A percentile compares a stretch with the other conserved stretches of the same genome.
phyloP scores from a whole-genome alignment of 2,329 filamentous ascomycete species.

The Botryotinia convoluta region DNA sequence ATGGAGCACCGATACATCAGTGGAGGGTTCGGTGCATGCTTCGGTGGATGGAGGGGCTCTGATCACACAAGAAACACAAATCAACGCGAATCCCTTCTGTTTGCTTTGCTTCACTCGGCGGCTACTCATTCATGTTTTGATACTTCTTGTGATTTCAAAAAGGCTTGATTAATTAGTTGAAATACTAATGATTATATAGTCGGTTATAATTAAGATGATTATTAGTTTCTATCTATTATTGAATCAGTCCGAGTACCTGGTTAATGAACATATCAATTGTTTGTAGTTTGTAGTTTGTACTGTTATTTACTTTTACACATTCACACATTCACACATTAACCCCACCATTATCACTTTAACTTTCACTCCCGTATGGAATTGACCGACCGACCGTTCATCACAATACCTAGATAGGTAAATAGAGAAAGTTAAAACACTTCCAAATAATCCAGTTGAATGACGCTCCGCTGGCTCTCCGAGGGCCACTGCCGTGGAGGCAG shows the following conservation, averaged over 20 bases:
- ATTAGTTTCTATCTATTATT: not conserved
- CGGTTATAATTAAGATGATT: no score
- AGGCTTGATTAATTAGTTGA: not conserved
- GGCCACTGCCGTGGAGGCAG: constrained; percentile 1
- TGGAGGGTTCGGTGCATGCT: not conserved
- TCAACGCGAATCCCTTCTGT: not conserved
- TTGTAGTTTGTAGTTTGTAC: not conserved
- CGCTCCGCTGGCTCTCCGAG: constrained; percentile 1
- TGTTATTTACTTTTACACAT: not conserved
- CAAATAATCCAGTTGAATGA: not conserved
- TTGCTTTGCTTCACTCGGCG: not conserved
- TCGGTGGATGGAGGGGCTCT: not conserved
- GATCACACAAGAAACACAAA: constrained; percentile 1
- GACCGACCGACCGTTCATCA: not conserved
- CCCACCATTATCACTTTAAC: not conserved
- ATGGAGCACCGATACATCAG: not conserved
- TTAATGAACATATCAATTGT: not conserved
- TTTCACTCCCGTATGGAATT: not conserved
- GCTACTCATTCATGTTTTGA: not conserved
- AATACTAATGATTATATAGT: no score
- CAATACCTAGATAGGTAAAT: not conserved
- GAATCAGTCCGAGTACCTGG: not conserved
- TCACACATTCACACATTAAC: not conserved
- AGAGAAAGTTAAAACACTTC: not conserved
- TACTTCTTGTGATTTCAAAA: not conserved